These are phyloP conservation scores for Ceratocystis ficicola DNA, from an alignment of 2,329 filamentous ascomycete genomes.

Conservation along the genomic window DNA sequence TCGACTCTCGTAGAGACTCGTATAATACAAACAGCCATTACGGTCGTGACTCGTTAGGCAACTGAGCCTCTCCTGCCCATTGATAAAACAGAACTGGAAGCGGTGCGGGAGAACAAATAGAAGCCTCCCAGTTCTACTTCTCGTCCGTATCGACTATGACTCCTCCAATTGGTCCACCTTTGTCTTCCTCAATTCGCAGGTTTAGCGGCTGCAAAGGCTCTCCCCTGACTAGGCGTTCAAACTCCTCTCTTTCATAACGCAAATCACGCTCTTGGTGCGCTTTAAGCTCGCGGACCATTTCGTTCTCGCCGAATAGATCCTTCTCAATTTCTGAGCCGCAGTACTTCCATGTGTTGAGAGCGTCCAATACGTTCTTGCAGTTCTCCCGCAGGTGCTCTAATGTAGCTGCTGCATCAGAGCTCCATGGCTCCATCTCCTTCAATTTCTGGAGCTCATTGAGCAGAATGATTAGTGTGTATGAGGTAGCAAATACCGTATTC, in stretches of 20 bases:
- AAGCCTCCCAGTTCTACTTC: too few species aligned
- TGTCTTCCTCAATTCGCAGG: background rate
- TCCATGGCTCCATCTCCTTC: slow-evolving; percentile 39
- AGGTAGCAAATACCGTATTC: slow-evolving; percentile 32
- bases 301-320: slow-evolving; percentile 22
- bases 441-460: slow-evolving; percentile 40
- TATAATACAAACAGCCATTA: background rate
- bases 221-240: slow-evolving; percentile 1
- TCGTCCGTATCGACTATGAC: too few species aligned
- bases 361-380: slow-evolving; percentile 29
- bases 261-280: slow-evolving; percentile 7
- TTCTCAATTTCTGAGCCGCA: slow-evolving; percentile 16
- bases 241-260: slow-evolving; percentile 13
- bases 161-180: too few species aligned
- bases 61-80: too few species aligned
- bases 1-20: background rate
- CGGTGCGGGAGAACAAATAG: too few species aligned
- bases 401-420: slow-evolving; percentile 32
- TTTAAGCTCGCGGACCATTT: slow-evolving; percentile 15
- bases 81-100: too few species aligned
- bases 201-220: background rate
- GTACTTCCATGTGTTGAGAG: slow-evolving; percentile 25
- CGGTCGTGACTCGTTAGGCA: background rate
- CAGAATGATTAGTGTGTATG: slow-evolving; percentile 38
- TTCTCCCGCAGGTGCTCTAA: slow-evolving; percentile 26